Evolutionary conservation across 1,284 basidiomycete species (phyloP), one percentile per base, ranked within the genome.

Genomic region (Xanthoconium separans): DNA sequence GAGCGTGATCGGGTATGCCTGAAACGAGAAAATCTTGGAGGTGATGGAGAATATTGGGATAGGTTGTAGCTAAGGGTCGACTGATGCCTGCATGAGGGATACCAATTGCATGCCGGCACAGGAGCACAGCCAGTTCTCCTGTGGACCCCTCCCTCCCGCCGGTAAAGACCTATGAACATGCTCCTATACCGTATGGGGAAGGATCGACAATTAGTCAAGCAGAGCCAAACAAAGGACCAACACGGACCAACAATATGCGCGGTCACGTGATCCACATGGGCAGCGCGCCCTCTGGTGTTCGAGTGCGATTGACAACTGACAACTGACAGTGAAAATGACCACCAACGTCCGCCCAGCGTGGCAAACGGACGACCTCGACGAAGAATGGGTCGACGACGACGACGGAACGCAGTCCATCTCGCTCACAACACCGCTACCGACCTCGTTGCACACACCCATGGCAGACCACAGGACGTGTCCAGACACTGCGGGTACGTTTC

Each of bases 321-420:
- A 34, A 34, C 34, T 16, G n/a, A 40, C 34, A 16, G 16, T 10
- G 36, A 37, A 16, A n/a, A 65, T 70, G 56, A 34, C 62, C 41
- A 41, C 50, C 20, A 36, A 54, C 34, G 51, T 55, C 51, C 73
- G 73, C 22, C 88, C 88, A 29, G 88, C 77, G 54, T 91, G 89
- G 88, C 85, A 88, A 66, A 91, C 87, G 2, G 85, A 87, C 48
- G 89, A 90, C 65, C 78, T 91, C 6, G 81, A 80, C 54, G 88
- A 91, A 61, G 89, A 90, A 75, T 91, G 89, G 88, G 75, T 87
- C 51, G 88, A 90, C 45, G 69, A 76, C 52, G 77, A 80, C 56
- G 66, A 70, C 40, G 61, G 73, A 62, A 78, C 70, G 52, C 74
- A 75, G 70, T 88, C 80, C 53, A 73, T 84, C 55, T 88, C 82